phyloP scores from a whole-genome alignment of 352 stramenopile species.

The Hyphochytrium catenoides region DNA sequence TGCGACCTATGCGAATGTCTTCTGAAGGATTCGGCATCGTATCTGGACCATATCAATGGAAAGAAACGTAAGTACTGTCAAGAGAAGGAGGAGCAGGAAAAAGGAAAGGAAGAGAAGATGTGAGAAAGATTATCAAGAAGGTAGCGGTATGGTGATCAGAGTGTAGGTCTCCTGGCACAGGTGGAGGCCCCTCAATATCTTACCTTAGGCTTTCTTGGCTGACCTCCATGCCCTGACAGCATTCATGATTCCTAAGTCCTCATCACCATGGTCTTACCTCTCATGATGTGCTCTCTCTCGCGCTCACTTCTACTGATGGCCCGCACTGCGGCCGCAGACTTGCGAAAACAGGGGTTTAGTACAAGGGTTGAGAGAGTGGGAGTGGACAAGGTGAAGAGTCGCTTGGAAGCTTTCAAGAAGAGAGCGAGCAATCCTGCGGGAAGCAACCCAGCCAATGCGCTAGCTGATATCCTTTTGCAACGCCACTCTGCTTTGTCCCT shows the following conservation, averaged over 20 bases:
- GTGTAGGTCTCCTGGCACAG: too few relatives aligned
- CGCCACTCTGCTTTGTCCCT: not conserved
- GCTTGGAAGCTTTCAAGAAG: constrained; percentile 44
- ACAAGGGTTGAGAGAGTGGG: constrained; percentile 70
- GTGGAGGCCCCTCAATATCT: too few relatives aligned
- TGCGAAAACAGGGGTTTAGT: constrained; percentile 64
- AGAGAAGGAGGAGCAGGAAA: too few relatives aligned
- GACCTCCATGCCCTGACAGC: not conserved
- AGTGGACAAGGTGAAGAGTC: constrained; percentile 57
- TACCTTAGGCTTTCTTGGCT: too few relatives aligned
- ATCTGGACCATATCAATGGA: constrained; percentile 83
- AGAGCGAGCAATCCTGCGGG: constrained; percentile 53
- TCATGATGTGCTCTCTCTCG: not conserved
- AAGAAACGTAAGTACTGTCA: constrained; percentile 51
- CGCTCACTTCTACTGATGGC: not conserved
- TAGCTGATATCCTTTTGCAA: constrained; percentile 4
- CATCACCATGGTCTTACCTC: not conserved
- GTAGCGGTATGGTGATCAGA: too few relatives aligned
- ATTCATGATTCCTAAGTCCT: not conserved
- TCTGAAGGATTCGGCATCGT: constrained; percentile 75
- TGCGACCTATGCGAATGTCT: constrained; percentile 74
- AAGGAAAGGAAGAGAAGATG: too few relatives aligned
- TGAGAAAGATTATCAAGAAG: too few relatives aligned
- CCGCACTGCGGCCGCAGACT: constrained; percentile 19
- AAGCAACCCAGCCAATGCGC: constrained; percentile 41